Evolutionary conservation across 805 yeast genomes (phyloP), one percentile per base, ranked within the genome.

Genomic region (Yarrowia sp.): DNA sequence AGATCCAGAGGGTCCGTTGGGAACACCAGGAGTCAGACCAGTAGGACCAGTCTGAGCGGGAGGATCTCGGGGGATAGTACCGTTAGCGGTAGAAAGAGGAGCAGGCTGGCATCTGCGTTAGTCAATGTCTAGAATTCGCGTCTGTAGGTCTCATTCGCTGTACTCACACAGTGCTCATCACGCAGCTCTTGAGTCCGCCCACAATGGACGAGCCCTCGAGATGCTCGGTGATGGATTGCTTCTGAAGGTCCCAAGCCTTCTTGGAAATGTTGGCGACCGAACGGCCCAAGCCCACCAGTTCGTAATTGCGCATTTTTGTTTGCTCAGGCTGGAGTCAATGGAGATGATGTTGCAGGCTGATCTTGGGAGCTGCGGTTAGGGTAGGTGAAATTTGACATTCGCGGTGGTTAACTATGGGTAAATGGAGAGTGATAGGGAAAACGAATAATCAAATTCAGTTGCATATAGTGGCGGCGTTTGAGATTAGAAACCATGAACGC

Each of bases 211-310:
- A 63, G 40, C 40, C 56, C 19, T 63, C 67, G 26, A 63, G 48
- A 8, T 63, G 67, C n/a, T 63, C 56, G 19, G 38, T 32, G 38
- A 63, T 49, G 38, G 56, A 22, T 32, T 63, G 67, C 46, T 63
- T 63, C 56, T 63, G 67, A 12, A 63, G 19, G 2, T 48, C 67
- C 67, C 67, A 63, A 16, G 67, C 67, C 56, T 63, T 63, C 40
- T 49, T 48, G 46, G 67, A 48, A 22, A 63, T 49, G 48, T 48
- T 48, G 67, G 67, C 55, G 40, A 63, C 67, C 46, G 67, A 63
- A 16, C 67, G 56, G 56, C 67, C 56, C 26, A 63, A 16, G 40
- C 67, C 56, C 48, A 63, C 46, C 43, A 63, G 46, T 63, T 63
- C 67, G 67, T 63, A 63, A 36, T 48, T 63, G 55, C 56, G 43